A percentile compares a stretch with the other conserved stretches of the same genome.
Evolutionary conservation across 768 basidiomycete genomes (phyloP).

Genomic region (Pholiota microspora): DNA sequence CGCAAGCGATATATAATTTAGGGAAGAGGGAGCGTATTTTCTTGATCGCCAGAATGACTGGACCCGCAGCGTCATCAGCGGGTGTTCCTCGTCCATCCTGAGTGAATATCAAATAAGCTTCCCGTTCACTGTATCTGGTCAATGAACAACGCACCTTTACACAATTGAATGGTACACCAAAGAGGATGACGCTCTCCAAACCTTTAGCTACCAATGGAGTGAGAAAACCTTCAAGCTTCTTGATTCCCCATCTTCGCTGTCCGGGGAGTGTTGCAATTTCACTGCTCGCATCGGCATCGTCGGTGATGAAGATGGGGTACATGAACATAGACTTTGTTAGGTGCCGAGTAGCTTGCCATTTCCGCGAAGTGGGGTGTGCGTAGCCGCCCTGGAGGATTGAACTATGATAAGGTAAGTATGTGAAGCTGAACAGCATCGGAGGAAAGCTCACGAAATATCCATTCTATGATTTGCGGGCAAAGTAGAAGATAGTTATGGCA

Average conservation of each 20-base stretch:
- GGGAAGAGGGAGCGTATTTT: slow-evolving; percentile 79
- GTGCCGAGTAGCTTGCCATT: slow-evolving; percentile 80
- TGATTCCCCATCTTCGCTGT: slow-evolving; percentile 94
- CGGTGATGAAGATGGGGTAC: slow-evolving; percentile 98
- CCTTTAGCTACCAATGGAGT: slow-evolving; percentile 89
- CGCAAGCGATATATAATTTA: slow-evolving; percentile 82
- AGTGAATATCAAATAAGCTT: not conserved
- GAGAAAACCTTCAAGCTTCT: slow-evolving; percentile 84
- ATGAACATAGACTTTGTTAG: slow-evolving; percentile 94
- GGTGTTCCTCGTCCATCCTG: slow-evolving; percentile 83
- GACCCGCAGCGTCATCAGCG: slow-evolving; percentile 87
- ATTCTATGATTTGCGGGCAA: slow-evolving; percentile 1
- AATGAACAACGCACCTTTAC: slow-evolving; percentile 54
- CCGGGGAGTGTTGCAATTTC: slow-evolving; percentile 78
- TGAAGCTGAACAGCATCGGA: not conserved
- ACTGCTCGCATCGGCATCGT: slow-evolving; percentile 84
- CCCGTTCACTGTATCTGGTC: not conserved
- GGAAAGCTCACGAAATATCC: slow-evolving; percentile 19
- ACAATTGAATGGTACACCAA: slow-evolving; percentile 86
- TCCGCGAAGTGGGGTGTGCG: slow-evolving; percentile 84
- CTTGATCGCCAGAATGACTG: slow-evolving; percentile 91
- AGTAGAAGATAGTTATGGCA: not conserved
- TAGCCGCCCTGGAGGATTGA: slow-evolving; percentile 92
- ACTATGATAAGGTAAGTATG: slow-evolving; percentile 23
- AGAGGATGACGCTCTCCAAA: slow-evolving; percentile 87